Conservation (phyloP, 2,329 filamentous ascomycete species). For the Ampelomyces quisqualis region DNA sequence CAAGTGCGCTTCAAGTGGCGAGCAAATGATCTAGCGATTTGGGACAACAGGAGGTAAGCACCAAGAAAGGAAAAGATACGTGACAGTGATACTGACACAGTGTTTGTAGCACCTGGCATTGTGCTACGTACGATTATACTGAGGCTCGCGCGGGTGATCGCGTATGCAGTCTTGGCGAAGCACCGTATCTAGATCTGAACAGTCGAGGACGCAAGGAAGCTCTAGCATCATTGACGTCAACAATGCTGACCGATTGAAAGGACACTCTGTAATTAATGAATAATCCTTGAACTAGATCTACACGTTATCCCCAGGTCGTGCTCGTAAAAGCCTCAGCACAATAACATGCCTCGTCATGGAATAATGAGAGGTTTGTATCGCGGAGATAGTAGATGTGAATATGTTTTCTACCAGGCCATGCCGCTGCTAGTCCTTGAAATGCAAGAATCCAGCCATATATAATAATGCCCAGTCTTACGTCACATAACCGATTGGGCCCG, state of each 20-base stretch:
- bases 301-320: too few relatives aligned
- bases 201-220: constrained; percentile 52
- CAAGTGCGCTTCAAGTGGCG: constrained; percentile 54
- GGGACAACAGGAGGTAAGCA: constrained; percentile 60
- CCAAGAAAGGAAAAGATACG: not conserved
- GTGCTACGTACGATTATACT: constrained; percentile 64
- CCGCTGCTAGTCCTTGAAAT: too few relatives aligned
- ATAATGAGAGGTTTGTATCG: too few relatives aligned
- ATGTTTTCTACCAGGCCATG: too few relatives aligned
- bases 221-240: constrained; percentile 20
- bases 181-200: constrained; percentile 58
- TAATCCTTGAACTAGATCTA: not conserved
- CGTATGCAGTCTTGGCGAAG: constrained; percentile 56
- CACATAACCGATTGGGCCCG: too few relatives aligned
- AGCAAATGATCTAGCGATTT: constrained; percentile 53
- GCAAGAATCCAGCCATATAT: too few relatives aligned
- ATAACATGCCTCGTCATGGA: too few relatives aligned
- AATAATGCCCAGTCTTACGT: too few relatives aligned
- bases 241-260: not conserved
- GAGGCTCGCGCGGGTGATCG: constrained; percentile 53
- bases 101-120: constrained; percentile 52
- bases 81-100: not conserved
- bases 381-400: not conserved
- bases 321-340: too few relatives aligned
- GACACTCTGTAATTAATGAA: not conserved